These are phyloP conservation scores for Glycyrrhiza uralensis DNA, from an alignment of 306 rosid species.

Conservation along the genomic window DNA sequence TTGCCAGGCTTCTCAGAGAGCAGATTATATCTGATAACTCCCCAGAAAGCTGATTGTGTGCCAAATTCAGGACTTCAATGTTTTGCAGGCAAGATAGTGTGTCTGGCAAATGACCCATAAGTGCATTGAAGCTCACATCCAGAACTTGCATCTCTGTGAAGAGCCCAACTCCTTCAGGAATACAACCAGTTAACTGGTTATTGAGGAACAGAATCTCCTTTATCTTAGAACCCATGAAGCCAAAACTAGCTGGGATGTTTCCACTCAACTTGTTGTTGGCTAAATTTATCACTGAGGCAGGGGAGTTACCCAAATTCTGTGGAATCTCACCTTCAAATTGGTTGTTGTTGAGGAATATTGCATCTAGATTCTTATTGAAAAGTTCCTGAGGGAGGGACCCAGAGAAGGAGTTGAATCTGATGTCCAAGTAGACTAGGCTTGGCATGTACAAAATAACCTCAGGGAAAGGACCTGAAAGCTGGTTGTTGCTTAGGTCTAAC, in stretches of 20 bases:
- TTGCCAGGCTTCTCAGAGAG: constrained; percentile 58
- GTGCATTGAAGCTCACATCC: constrained; percentile 79
- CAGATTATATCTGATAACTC: constrained; percentile 76
- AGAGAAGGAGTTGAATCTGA: constrained; percentile 76
- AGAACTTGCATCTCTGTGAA: constrained; percentile 85
- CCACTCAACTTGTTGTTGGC: constrained; percentile 81
- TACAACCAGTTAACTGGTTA: constrained; percentile 82
- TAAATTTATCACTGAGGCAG: constrained; percentile 87
- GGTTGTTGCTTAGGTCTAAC: constrained; percentile 89
- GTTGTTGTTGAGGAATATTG: constrained; percentile 83
- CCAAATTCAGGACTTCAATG: constrained; percentile 81
- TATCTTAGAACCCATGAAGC: constrained; percentile 63
- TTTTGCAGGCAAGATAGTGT: constrained; percentile 77
- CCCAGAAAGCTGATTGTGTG: constrained; percentile 87
- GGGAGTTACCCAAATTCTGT: constrained; percentile 77
- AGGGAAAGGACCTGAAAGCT: constrained; percentile 81
- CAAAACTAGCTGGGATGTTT: constrained; percentile 72
- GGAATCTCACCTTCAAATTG: constrained; percentile 81
- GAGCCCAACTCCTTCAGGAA: constrained; percentile 88
- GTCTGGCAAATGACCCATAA: constrained; percentile 89
- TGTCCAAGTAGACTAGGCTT: constrained; percentile 74
- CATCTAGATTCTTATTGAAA: constrained; percentile 71
- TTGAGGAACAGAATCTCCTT: constrained; percentile 84
- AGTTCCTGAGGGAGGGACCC: constrained; percentile 71
- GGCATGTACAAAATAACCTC: constrained; percentile 54